Conservation (phyloP, 495 filamentous ascomycete genomes). For the Bathelium albidoporum region DNA sequence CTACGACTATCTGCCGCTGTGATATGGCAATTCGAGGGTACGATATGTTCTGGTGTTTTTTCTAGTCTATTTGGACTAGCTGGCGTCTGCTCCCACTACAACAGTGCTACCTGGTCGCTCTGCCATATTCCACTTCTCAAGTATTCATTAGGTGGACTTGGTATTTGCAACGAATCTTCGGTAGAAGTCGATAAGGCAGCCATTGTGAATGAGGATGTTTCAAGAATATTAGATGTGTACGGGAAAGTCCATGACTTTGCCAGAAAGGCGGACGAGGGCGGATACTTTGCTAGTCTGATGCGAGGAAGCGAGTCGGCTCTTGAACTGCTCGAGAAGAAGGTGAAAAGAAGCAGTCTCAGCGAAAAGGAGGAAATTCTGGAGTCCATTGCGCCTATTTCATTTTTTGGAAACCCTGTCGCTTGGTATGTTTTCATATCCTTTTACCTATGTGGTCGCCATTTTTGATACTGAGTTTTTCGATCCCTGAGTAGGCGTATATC, state of each 20-base stretch:
- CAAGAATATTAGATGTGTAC: not conserved
- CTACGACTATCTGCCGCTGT: not conserved
- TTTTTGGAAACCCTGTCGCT: not conserved
- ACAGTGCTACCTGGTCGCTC: not conserved
- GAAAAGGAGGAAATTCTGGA: not conserved
- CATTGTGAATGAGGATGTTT: not conserved
- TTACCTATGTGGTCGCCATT: not conserved
- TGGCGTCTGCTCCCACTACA: too few species aligned
- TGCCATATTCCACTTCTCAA: not conserved
- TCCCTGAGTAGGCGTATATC: not conserved
- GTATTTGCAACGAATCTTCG: not conserved
- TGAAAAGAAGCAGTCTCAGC: not conserved
- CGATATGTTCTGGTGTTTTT: too few species aligned
- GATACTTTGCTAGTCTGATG: not conserved
- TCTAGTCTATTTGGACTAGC: too few species aligned
- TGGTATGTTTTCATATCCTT: not conserved
- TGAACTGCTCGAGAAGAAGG: not conserved
- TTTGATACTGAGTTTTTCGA: not conserved
- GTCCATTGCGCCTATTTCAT: not conserved
- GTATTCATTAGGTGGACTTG: not conserved
- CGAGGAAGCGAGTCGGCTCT: not conserved
- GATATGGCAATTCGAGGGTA: not conserved
- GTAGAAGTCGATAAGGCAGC: not conserved
- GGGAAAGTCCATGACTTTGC: not conserved
- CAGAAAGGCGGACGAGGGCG: not conserved